phyloP scores from a whole-genome alignment of 148 eudicot species.

The Amaranthus hypochondriacus region DNA sequence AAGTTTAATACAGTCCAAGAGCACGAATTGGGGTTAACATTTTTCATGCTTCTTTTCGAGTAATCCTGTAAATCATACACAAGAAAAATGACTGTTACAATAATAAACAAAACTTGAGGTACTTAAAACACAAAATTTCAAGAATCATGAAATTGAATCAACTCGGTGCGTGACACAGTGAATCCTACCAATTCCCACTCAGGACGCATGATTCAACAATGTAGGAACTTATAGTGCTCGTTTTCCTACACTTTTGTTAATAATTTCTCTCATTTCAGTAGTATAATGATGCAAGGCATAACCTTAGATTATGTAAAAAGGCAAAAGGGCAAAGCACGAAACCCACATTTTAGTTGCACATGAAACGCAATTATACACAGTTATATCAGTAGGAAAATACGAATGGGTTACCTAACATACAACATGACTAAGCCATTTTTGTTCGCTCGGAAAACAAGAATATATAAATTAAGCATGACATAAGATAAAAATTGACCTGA shows the following conservation, averaged over 20 bases:
- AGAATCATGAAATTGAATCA: neutral
- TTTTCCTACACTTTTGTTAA: neutral
- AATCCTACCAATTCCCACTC: neutral
- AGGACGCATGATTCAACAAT: neutral
- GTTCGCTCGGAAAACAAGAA: neutral
- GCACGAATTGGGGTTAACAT: neutral
- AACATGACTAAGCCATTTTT: too few species aligned
- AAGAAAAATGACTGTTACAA: neutral
- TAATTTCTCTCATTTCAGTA: neutral
- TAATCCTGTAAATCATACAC: slow-evolving; percentile 44
- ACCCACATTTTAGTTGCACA: too few species aligned
- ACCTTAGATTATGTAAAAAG: too few species aligned
- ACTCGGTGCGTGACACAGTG: too few species aligned
- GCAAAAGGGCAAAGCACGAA: too few species aligned
- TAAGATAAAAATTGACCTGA: slow-evolving; percentile 51
- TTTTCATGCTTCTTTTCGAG: slow-evolving; percentile 76
- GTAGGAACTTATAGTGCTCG: neutral
- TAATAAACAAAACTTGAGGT: neutral
- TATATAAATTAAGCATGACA: neutral
- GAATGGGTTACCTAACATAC: neutral
- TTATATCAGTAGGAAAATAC: neutral
- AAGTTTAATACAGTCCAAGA: too few species aligned
- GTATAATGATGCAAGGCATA: too few species aligned
- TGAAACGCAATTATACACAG: too few species aligned
- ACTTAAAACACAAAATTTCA: neutral